These are phyloP conservation scores for Bassia scoparia DNA, from an alignment of 148 eudicot species.

Conservation along the genomic window DNA sequence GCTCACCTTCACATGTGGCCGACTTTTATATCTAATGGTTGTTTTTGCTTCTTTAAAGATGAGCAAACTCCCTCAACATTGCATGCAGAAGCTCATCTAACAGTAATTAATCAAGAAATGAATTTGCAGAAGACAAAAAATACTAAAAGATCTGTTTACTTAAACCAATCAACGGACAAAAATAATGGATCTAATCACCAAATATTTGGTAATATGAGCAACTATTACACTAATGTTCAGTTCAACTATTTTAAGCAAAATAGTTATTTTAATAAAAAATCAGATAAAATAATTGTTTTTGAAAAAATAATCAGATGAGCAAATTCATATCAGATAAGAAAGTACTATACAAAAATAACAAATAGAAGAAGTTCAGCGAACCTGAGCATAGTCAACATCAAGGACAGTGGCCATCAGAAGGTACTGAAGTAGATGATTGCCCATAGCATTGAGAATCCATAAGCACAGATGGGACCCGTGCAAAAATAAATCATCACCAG, in stretches of 20 bases:
- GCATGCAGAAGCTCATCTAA: conserved; percentile 21
- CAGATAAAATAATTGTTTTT: too few relatives aligned
- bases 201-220: background rate
- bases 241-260: too few relatives aligned
- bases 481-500: conserved; percentile 7
- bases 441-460: background rate
- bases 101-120: conserved; percentile 9
- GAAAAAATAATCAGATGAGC: too few relatives aligned
- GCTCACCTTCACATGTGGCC: conserved; percentile 17
- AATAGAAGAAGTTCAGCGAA: too few relatives aligned
- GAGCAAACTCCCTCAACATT: conserved; percentile 14
- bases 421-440: background rate
- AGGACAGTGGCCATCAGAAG: background rate
- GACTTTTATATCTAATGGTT: conserved; percentile 7
- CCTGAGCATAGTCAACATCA: background rate
- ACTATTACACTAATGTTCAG: background rate
- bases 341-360: too few relatives aligned
- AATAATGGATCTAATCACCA: background rate
- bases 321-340: too few relatives aligned
- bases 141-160: background rate
- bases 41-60: conserved; percentile 12
- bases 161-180: background rate
- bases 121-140: background rate
- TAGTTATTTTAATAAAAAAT: too few relatives aligned
- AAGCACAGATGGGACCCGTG: conserved; percentile 9